Conservation (phyloP, 2,329 filamentous ascomycete species). For the Arthrocladium fulminans region DNA sequence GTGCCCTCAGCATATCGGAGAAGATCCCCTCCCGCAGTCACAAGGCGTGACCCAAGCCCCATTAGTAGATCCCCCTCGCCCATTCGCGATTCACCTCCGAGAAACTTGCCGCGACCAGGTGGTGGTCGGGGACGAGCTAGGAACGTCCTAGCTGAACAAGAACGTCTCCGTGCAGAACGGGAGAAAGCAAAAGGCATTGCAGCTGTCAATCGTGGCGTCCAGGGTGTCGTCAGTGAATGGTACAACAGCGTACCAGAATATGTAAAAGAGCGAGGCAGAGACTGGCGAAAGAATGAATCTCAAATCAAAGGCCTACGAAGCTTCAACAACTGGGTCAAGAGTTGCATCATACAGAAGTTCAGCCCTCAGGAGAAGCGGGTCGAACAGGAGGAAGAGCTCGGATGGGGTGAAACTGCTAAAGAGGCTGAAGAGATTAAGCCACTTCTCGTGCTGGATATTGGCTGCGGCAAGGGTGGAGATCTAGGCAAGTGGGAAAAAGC, state of each 20-base stretch:
- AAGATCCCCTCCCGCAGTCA: slow-evolving; percentile 23
- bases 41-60: slow-evolving; percentile 30
- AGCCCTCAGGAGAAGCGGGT: slow-evolving; percentile 62
- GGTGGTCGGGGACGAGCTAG: slow-evolving; percentile 37
- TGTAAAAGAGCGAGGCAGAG: slow-evolving; percentile 79
- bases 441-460: slow-evolving; percentile 81
- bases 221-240: slow-evolving; percentile 83
- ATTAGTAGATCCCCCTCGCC: slow-evolving; percentile 33
- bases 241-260: slow-evolving; percentile 95
- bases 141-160: slow-evolving; percentile 36
- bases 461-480: slow-evolving; percentile 94
- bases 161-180: slow-evolving; percentile 29
- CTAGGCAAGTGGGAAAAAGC: slow-evolving; percentile 92
- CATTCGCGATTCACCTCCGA: slow-evolving; percentile 33
- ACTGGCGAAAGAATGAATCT: slow-evolving; percentile 90
- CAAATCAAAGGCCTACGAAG: slow-evolving; percentile 88
- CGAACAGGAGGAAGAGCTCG: slow-evolving; percentile 37
- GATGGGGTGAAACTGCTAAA: slow-evolving; percentile 35
- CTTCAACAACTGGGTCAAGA: slow-evolving; percentile 99
- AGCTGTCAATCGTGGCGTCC: slow-evolving; percentile 49
- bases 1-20: slow-evolving; percentile 14
- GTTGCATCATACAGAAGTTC: slow-evolving; percentile 93
- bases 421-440: slow-evolving; percentile 39
- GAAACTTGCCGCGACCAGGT: slow-evolving; percentile 36
- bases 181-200: slow-evolving; percentile 27